A percentile compares a stretch with the other conserved stretches of the same genome.
Conservation (phyloP, 2,329 filamentous ascomycete species). For the Coniochaeta prunicola region DNA sequence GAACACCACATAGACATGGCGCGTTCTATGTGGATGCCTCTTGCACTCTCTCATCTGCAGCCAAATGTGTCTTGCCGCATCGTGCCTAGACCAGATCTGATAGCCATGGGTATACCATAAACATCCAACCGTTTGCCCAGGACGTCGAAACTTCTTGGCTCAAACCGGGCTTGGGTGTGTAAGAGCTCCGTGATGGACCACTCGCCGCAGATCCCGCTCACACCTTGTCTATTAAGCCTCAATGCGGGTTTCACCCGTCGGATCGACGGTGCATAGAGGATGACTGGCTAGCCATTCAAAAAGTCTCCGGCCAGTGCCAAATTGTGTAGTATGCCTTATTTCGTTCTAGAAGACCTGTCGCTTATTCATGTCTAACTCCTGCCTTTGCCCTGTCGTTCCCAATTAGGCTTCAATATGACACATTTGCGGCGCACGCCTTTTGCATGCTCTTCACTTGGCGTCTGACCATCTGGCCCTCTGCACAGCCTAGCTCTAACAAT, state of each 20-base stretch:
- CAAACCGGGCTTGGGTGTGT: not conserved
- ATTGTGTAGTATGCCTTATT: not conserved
- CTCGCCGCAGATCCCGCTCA: constrained; percentile 1
- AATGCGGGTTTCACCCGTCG: not conserved
- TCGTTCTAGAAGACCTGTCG: not conserved
- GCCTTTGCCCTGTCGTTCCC: not conserved
- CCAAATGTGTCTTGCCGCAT: too few species aligned
- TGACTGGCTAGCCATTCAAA: too few species aligned
- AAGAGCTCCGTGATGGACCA: not conserved
- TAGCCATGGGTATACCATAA: not conserved
- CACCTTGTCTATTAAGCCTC: not conserved
- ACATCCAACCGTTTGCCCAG: not conserved
- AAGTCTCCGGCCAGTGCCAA: not conserved
- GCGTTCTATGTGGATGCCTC: too few species aligned
- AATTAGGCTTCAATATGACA: not conserved
- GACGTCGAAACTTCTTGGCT: not conserved
- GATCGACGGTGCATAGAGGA: not conserved
- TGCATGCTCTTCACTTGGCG: not conserved
- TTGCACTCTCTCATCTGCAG: too few species aligned
- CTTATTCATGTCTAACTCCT: not conserved
- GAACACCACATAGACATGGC: not conserved
- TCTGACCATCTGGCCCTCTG: too few species aligned
- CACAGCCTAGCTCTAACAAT: too few species aligned
- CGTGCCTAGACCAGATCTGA: too few species aligned
- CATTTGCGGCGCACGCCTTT: not conserved